Evolutionary conservation across 2,329 filamentous ascomycete genomes (phyloP), one percentile per base, ranked within the genome.

Genomic region (Aspergillus sp.): DNA sequence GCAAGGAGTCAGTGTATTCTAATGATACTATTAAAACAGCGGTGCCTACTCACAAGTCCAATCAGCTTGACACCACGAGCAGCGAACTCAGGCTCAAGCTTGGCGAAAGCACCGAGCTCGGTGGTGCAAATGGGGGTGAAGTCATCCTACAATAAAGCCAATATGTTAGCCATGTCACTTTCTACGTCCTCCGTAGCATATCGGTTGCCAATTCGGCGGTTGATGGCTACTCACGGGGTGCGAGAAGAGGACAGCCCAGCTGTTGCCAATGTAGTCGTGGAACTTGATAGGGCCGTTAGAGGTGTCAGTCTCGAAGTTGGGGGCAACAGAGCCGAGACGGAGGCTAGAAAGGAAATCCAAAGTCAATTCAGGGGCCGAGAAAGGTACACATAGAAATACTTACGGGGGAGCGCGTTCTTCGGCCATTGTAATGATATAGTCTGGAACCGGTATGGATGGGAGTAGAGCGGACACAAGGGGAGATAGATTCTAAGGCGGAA

Each of bases 111-210:
- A 66, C 93, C 93, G 62, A 97, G 88, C 83, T 97, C 93, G 57
- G 92, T 97, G 69, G 93, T 97, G 84, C 93, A 97, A 62, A 96
- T 93, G 62, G 93, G 93, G 6, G 93, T 97, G 83, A 90, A 97
- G 79, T 97, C 93, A 69, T 75, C 75, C 70, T 73, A 56, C 50
- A 11, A 46, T 3, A 5, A 17, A 11, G 43, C 9, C 6, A 19
- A 19, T 6, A 35, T 37, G 44, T 58, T 9, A 58, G 51, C 37
- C 14, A 23, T 48, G 23, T 9, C 40, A 11, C 7, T 41, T 19
- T 15, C 12, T 21, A n/a, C 33, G 6, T 47, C 17, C 12, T 15
- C 8, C 19, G 2, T 31, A n/a, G 15, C 43, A 24, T 21, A 33
- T 17, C 19, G 48, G 31, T 11, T 44, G 31, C 23, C n/a, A 17